These are phyloP conservation scores for Anthostomella pinea DNA, from an alignment of 2,329 filamentous ascomycete species.

Conservation along the genomic window DNA sequence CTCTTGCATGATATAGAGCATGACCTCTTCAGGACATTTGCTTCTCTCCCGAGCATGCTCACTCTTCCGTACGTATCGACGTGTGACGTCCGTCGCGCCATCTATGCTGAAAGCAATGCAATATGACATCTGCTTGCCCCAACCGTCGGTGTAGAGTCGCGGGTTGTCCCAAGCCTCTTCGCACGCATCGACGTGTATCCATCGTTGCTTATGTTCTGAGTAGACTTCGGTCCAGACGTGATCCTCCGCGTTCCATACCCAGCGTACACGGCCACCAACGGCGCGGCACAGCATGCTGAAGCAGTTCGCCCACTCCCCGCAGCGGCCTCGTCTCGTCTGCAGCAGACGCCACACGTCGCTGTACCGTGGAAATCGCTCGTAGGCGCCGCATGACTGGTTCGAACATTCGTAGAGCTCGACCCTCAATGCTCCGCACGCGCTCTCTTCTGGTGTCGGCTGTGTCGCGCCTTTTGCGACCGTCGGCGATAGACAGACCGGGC, in stretches of 20 bases:
- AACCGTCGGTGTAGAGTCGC: constrained; percentile 86
- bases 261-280: constrained; percentile 84
- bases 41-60: constrained; percentile 72
- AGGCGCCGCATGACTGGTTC: constrained; percentile 67
- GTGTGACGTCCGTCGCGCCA: constrained; percentile 65
- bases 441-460: constrained; percentile 82
- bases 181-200: constrained; percentile 95
- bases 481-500: constrained; percentile 75
- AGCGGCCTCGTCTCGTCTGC: constrained; percentile 80
- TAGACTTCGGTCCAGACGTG: constrained; percentile 98
- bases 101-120: constrained; percentile 96
- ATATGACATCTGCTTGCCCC: constrained; percentile 95
- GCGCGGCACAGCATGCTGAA: constrained; percentile 98
- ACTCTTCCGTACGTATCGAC: constrained; percentile 67
- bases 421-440: constrained; percentile 78
- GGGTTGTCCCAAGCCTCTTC: constrained; percentile 96
- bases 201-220: constrained; percentile 86
- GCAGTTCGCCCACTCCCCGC: constrained; percentile 97
- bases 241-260: constrained; percentile 98
- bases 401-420: constrained; percentile 93
- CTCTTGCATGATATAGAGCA: constrained; percentile 88
- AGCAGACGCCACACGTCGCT: constrained; percentile 92
- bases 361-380: constrained; percentile 89
- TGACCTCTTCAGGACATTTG: constrained; percentile 81
- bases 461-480: constrained; percentile 83